phyloP scores from a whole-genome alignment of 2,329 filamentous ascomycete genomes.

The Calonectria hongkongensis region DNA sequence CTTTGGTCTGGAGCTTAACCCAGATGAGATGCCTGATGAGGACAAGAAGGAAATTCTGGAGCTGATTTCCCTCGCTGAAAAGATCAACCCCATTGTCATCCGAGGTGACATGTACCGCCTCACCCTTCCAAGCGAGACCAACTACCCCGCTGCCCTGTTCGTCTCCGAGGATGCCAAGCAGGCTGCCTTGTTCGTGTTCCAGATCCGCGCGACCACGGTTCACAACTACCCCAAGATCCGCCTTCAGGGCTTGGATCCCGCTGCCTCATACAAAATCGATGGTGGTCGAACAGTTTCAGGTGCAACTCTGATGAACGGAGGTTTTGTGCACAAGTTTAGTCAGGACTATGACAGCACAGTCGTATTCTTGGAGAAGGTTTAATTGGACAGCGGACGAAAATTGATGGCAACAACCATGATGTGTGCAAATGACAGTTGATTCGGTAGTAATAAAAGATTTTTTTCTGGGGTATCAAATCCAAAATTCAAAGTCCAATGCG shows the following conservation, averaged over 20 bases:
- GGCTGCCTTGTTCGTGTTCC: constrained; percentile 77
- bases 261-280: constrained; percentile 71
- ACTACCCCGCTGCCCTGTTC: constrained; percentile 78
- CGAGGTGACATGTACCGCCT: constrained; percentile 76
- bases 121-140: constrained; percentile 73
- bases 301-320: constrained; percentile 77
- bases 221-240: constrained; percentile 74
- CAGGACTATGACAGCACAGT: constrained; percentile 75
- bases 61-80: constrained; percentile 72
- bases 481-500: not conserved
- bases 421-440: not conserved
- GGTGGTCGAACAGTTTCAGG: constrained; percentile 73
- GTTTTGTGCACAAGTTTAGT: constrained; percentile 71
- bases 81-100: constrained; percentile 76
- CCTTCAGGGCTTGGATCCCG: constrained; percentile 74
- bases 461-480: not conserved
- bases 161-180: constrained; percentile 69
- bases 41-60: constrained; percentile 73
- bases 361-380: constrained; percentile 69
- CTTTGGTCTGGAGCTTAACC: constrained; percentile 79
- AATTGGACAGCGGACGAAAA: not conserved
- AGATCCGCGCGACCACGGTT: constrained; percentile 68
- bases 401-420: not conserved
- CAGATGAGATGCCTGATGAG: constrained; percentile 67
- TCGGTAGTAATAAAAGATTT: constrained; percentile 8